A percentile compares a stretch with the other conserved stretches of the same genome.
phyloP scores from a whole-genome alignment of 2,329 filamentous ascomycete genomes.

The Botrytis porri region DNA sequence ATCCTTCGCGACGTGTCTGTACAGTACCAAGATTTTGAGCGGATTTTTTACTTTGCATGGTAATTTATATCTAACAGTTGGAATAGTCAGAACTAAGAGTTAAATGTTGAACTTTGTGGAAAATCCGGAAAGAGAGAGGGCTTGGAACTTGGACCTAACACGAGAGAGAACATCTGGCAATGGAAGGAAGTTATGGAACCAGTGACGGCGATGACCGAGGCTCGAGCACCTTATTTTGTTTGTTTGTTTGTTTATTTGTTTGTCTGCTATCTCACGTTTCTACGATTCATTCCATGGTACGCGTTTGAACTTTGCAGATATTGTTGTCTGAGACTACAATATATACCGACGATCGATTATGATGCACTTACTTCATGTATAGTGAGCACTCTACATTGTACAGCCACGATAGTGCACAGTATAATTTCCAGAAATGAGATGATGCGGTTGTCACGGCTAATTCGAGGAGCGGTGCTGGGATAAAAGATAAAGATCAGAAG shows the following conservation, averaged over 20 bases:
- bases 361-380: not conserved
- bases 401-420: conserved; percentile 3
- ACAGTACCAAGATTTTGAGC: not conserved
- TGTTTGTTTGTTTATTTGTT: not conserved
- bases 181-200: not conserved
- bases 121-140: not conserved
- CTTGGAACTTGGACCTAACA: not conserved
- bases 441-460: conserved; percentile 2
- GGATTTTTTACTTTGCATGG: not conserved
- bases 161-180: not conserved
- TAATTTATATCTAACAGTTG: not conserved
- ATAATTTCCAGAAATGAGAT: not conserved
- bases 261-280: not conserved
- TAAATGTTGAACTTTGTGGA: not conserved
- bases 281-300: not conserved
- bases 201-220: conserved; percentile 4
- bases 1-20: conserved; percentile 4
- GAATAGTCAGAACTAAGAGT: not conserved
- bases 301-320: not conserved
- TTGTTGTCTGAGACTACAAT: not conserved
- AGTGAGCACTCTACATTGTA: not conserved
- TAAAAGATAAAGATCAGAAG: not conserved
- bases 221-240: not conserved
- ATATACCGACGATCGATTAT: not conserved
- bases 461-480: not conserved